These are phyloP conservation scores for Pestalotiopsis sp. DNA, from an alignment of 2,329 filamentous ascomycete species.

Conservation along the genomic window DNA sequence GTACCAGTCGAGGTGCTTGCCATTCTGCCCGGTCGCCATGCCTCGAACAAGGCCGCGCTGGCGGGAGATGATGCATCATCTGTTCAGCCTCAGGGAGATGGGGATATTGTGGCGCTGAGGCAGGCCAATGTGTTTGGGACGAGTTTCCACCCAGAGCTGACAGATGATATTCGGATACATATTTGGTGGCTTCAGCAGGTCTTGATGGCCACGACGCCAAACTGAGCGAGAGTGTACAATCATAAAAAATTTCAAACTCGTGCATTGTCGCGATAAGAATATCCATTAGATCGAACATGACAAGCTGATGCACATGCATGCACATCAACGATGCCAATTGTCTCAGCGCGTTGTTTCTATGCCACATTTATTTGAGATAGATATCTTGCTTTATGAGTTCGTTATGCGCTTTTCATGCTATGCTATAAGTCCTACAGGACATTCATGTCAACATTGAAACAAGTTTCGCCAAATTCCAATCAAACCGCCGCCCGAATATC, in stretches of 20 bases:
- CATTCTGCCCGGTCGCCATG: constrained; percentile 46
- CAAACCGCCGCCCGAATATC: background rate
- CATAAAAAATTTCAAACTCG: too few relatives aligned
- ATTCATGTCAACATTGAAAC: too few relatives aligned
- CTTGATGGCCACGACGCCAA: background rate
- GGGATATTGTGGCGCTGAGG: constrained; percentile 84
- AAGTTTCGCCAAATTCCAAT: too few relatives aligned
- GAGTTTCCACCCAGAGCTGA: constrained; percentile 95
- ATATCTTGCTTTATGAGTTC: too few relatives aligned
- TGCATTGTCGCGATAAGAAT: background rate
- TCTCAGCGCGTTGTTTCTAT: too few relatives aligned
- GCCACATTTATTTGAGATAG: too few relatives aligned
- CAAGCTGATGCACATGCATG: too few relatives aligned
- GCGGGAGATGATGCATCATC: constrained; percentile 27
- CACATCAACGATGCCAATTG: too few relatives aligned
- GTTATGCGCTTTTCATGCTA: too few relatives aligned
- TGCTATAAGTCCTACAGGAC: too few relatives aligned
- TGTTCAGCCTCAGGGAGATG: constrained; percentile 44
- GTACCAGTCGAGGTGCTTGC: constrained; percentile 52
- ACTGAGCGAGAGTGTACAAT: background rate
- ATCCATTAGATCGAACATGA: too few relatives aligned
- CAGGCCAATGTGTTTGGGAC: constrained; percentile 94
- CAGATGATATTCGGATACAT: constrained; percentile 85
- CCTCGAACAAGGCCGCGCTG: constrained; percentile 38
- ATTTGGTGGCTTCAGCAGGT: constrained; percentile 89